phyloP scores from a whole-genome alignment of 768 basidiomycete species.

The Mycena belliarum region DNA sequence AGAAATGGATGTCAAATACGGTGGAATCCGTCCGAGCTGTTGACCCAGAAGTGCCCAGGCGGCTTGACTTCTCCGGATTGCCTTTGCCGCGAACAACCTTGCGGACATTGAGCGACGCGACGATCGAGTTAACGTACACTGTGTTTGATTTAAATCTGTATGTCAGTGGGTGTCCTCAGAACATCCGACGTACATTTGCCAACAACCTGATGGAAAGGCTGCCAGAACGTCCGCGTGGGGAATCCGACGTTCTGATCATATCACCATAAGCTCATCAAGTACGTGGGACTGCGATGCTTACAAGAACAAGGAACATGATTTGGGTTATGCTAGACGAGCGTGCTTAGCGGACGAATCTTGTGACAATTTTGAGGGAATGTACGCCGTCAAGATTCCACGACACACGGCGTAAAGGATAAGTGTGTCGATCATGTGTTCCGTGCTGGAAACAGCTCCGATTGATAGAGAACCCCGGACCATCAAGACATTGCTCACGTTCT shows the following conservation, averaged over 20 bases:
- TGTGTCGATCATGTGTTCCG: conserved; percentile 9
- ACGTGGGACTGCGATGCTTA: neutral
- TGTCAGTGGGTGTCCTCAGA: neutral
- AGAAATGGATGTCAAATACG: neutral
- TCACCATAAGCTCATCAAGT: no score
- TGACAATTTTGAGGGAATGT: neutral
- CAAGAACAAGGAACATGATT: conserved; percentile 9
- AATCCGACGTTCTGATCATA: conserved; percentile 3
- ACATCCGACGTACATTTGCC: conserved; percentile 4
- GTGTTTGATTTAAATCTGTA: no score
- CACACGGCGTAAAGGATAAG: conserved; percentile 8
- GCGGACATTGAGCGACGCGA: conserved; percentile 9
- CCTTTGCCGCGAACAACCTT: conserved; percentile 2
- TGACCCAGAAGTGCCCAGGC: neutral
- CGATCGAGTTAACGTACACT: conserved; percentile 16
- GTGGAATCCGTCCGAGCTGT: neutral
- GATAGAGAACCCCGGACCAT: neutral
- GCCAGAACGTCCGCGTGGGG: conserved; percentile 8
- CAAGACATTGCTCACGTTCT: neutral
- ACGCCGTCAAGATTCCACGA: conserved; percentile 12
- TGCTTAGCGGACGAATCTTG: neutral
- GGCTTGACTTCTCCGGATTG: neutral
- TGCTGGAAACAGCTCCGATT: neutral
- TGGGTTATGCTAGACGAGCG: neutral
- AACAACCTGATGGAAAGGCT: conserved; percentile 14